A percentile compares a stretch with the other conserved stretches of the same genome.
phyloP scores from a whole-genome alignment of 108 stramenopile species.

The Schizochytrium sp. region DNA sequence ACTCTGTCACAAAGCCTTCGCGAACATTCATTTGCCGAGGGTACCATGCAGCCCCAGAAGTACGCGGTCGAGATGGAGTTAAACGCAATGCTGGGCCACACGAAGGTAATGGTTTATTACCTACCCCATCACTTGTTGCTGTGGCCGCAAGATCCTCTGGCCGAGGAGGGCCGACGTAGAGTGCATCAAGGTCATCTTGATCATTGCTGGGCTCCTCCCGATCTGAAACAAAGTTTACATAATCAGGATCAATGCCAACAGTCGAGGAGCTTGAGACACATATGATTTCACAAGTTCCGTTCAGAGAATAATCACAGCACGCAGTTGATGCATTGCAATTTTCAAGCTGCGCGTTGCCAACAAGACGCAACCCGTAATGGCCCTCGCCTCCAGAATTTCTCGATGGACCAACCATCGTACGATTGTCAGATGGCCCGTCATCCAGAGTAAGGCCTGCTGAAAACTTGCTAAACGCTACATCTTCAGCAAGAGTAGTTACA shows the following conservation, averaged over 20 bases:
- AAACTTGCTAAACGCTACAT: conserved; percentile 72
- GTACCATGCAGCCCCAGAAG: conserved; percentile 79
- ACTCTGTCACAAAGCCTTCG: conserved; percentile 79
- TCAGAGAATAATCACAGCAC: conserved; percentile 75
- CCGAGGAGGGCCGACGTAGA: not conserved
- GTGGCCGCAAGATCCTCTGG: not conserved
- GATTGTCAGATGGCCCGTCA: conserved; percentile 60
- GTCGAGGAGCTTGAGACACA: not conserved
- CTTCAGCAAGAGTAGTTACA: conserved; percentile 66
- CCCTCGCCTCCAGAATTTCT: conserved; percentile 77
- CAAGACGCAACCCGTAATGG: conserved; percentile 75
- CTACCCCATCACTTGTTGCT: not conserved
- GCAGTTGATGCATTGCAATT: conserved; percentile 77
- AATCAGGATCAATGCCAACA: not conserved
- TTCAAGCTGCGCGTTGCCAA: conserved; percentile 75
- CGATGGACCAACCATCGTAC: conserved; percentile 69
- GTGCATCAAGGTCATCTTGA: not conserved
- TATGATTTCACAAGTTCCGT: conserved; percentile 7
- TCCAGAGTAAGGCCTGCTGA: conserved; percentile 71
- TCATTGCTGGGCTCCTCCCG: not conserved
- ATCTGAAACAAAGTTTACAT: not conserved
- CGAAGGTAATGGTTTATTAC: not conserved
- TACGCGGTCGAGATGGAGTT: conserved; percentile 69
- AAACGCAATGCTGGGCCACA: conserved; percentile 78
- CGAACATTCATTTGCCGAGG: conserved; percentile 70